phyloP scores from a whole-genome alignment of 768 basidiomycete species.

The Lactifluus subvellereus region DNA sequence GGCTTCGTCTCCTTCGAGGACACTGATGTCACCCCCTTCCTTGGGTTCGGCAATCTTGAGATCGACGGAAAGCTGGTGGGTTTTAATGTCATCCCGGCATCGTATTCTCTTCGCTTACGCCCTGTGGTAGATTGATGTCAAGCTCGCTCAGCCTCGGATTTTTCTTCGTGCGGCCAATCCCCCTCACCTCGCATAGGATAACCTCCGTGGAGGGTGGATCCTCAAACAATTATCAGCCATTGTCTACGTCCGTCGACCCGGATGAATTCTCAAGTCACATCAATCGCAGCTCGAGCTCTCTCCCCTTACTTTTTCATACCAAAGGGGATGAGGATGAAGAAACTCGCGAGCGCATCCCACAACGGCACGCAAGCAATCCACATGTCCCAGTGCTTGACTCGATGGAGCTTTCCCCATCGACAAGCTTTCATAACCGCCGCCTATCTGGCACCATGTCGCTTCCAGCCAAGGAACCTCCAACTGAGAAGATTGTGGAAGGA shows the following conservation, averaged over 20 bases:
- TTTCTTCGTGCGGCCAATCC: constrained; percentile 65
- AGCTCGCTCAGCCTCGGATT: constrained; percentile 80
- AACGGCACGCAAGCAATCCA: not conserved
- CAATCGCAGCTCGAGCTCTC: constrained; percentile 13
- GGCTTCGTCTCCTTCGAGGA: constrained; percentile 95
- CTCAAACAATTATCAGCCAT: constrained; percentile 19
- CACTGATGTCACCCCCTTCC: constrained; percentile 77
- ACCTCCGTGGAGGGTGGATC: constrained; percentile 26
- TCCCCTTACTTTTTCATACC: constrained; percentile 9
- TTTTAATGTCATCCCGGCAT: constrained; percentile 10
- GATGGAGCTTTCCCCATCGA: constrained; percentile 12
- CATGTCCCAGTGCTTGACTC: not conserved
- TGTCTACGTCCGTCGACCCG: constrained; percentile 20
- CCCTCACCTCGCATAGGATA: constrained; percentile 40
- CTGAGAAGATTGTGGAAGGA: constrained; percentile 19
- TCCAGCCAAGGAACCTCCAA: not conserved
- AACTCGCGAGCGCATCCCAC: not conserved
- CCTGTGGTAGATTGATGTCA: constrained; percentile 81
- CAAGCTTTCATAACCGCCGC: not conserved
- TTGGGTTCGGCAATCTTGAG: constrained; percentile 77
- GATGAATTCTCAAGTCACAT: constrained; percentile 14
- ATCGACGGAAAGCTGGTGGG: constrained; percentile 90
- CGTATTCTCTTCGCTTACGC: not conserved
- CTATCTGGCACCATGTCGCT: not conserved
- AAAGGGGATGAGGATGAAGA: constrained; percentile 11